Base-by-base conservation (phyloP, 495 filamentous ascomycete genomes). In the Corynascus novoguineensis region DNA sequence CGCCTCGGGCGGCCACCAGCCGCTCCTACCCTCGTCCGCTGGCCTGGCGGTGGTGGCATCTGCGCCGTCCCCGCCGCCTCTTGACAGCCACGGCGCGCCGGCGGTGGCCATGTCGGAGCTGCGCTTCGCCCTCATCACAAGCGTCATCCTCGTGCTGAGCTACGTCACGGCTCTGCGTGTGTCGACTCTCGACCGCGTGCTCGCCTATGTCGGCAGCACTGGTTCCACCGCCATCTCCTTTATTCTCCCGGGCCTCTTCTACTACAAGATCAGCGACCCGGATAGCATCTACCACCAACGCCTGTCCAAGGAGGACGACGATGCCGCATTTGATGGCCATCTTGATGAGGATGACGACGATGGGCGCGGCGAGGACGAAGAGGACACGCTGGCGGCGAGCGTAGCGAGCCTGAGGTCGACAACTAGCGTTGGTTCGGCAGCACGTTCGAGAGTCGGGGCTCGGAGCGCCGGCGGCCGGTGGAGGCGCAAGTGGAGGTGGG, bases 221-320 rank as follows among this genome's bases (percentile, higher is more conserved):
- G 93, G 93, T 24, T 90, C 86, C 55, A 98, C 93, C 0, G 86
- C 86, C 61, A 97, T 98, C 62, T 93, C 88, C 60, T 98, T 98
- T 69, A 97, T 98, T 60, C 78, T 98, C 0, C 95, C 93, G 0
- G 93, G 93, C 0, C 68, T 97, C 14, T 97, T 98, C 71, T 98
- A 97, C 75, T 97, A 97, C 78, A 97, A 97, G 73, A 97, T 98
- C 53, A 90, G 86, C 0, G 82, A 85, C 12, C 95, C 95, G 0
- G 85, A 95, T 40, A 89, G 88, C 9, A 79, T 86, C 53, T 77
- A 90, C 45, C 91, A 96, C 62, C 89, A 91, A 62, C 84, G 86
- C 10, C 72, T 96, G 17, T 77, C 89, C 62, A 95, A 96, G 69
- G 90, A 93, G 64, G 90, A 97, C 64, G 92, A 97, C 57, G 86